phyloP scores from a whole-genome alignment of 768 basidiomycete species.

The Infundibulicybe gibba region DNA sequence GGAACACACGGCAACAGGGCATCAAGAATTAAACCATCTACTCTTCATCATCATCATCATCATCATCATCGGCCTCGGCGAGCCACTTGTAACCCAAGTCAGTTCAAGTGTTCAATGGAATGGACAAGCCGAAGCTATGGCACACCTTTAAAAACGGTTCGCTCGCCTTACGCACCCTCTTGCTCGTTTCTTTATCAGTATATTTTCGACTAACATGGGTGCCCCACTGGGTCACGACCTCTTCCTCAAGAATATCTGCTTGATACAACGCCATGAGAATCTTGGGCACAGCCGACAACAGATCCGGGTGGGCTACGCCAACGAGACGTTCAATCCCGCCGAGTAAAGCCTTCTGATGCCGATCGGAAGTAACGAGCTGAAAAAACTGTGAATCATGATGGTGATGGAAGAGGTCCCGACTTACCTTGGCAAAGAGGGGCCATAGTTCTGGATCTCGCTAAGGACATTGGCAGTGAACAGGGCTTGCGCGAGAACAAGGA shows the following conservation, averaged over 20 bases:
- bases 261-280: constrained; percentile 95
- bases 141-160: constrained; percentile 91
- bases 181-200: constrained; percentile 90
- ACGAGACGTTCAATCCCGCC: constrained; percentile 89
- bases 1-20: neutral
- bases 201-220: constrained; percentile 97
- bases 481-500: constrained; percentile 78
- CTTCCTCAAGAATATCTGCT: constrained; percentile 88
- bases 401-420: constrained; percentile 11
- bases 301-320: constrained; percentile 70
- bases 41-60: constrained; percentile 56
- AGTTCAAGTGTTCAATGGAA: constrained; percentile 3
- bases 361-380: constrained; percentile 88
- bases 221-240: constrained; percentile 87
- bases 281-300: constrained; percentile 75
- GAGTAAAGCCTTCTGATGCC: constrained; percentile 90
- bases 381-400: constrained; percentile 2
- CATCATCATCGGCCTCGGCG: constrained; percentile 82
- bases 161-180: constrained; percentile 93
- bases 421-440: constrained; percentile 75
- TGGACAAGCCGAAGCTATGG: neutral
- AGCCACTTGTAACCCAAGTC: constrained; percentile 62
- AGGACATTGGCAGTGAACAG: constrained; percentile 77
- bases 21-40: constrained; percentile 7
- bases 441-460: constrained; percentile 60